Conservation (phyloP, 495 filamentous ascomycete genomes). For the Hypomontagnella submonticulosa region DNA sequence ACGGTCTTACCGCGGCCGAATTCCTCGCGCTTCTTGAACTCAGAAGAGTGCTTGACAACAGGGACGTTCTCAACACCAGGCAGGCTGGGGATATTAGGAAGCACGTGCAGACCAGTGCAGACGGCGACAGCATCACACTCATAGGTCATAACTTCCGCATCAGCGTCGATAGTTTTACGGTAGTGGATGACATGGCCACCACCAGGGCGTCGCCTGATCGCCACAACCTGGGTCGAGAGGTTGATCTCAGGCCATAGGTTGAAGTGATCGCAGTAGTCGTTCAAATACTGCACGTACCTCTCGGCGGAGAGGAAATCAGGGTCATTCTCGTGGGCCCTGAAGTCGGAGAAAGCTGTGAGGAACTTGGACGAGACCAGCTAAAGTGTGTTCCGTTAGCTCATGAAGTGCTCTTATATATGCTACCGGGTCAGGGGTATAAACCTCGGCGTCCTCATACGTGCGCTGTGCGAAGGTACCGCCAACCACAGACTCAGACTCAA, state of each 20-base stretch:
- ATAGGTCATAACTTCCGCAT: conserved; percentile 35
- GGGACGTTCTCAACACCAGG: conserved; percentile 53
- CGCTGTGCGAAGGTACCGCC: conserved; percentile 25
- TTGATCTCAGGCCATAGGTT: conserved; percentile 18
- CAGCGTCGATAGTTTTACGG: not conserved
- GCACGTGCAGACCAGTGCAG: conserved; percentile 57
- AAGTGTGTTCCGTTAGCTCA: not conserved
- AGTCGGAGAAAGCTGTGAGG: conserved; percentile 57
- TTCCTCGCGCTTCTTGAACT: conserved; percentile 55
- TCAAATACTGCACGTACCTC: conserved; percentile 52
- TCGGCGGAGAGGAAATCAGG: conserved; percentile 52
- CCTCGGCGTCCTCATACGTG: conserved; percentile 23
- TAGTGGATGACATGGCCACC: conserved; percentile 48
- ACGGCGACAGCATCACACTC: conserved; percentile 57
- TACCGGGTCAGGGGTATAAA: not conserved
- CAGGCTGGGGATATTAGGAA: conserved; percentile 53
- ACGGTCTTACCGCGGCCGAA: conserved; percentile 53
- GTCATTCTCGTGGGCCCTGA: conserved; percentile 41
- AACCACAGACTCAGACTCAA: conserved; percentile 9
- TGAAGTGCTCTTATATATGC: not conserved
- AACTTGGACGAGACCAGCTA: conserved; percentile 57
- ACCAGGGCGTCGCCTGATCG: conserved; percentile 31
- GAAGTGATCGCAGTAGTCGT: conserved; percentile 16
- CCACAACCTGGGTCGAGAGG: conserved; percentile 18
- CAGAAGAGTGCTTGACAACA: conserved; percentile 53